Percentiles rank a stretch among this genome's conserved stretches.
Conservation (phyloP, 495 filamentous ascomycete species). For the Astrothelium subdiscretum region DNA sequence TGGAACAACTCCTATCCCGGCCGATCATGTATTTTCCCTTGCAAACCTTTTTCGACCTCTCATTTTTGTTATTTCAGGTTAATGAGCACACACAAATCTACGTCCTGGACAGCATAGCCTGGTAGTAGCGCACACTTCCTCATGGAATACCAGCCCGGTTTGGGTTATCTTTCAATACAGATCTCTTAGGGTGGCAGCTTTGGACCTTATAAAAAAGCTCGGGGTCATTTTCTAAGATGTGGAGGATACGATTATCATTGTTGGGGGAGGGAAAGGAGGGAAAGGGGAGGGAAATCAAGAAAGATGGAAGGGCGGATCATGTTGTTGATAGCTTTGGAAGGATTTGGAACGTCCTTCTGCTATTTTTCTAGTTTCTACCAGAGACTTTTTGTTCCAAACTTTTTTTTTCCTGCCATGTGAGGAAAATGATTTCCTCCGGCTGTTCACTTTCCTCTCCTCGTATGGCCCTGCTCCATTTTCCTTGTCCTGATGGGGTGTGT, state of each 20-base stretch:
- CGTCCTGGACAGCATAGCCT: conserved; percentile 2
- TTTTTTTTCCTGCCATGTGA: not conserved
- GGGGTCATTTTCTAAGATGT: not conserved
- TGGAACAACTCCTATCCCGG: not conserved
- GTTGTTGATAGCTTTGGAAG: not conserved
- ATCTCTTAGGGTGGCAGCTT: conserved; percentile 2
- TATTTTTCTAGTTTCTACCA: not conserved
- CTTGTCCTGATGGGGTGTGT: not conserved
- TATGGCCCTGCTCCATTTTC: no score
- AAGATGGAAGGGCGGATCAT: not conserved
- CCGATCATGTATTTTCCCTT: not conserved
- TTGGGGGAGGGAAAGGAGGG: not conserved
- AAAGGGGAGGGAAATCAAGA: not conserved
- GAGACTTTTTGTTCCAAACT: not conserved
- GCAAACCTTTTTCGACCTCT: not conserved
- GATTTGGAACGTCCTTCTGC: not conserved
- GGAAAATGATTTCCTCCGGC: no score
- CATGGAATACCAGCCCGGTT: not conserved
- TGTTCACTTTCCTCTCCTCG: no score
- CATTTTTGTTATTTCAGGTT: not conserved
- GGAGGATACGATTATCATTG: not conserved
- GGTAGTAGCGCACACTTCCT: not conserved
- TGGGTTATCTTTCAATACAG: not conserved
- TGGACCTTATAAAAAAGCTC: not conserved
- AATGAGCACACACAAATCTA: not conserved